Evolutionary conservation across 2,329 filamentous ascomycete genomes (phyloP).

Genomic region (Colletotrichum spinosum): DNA sequence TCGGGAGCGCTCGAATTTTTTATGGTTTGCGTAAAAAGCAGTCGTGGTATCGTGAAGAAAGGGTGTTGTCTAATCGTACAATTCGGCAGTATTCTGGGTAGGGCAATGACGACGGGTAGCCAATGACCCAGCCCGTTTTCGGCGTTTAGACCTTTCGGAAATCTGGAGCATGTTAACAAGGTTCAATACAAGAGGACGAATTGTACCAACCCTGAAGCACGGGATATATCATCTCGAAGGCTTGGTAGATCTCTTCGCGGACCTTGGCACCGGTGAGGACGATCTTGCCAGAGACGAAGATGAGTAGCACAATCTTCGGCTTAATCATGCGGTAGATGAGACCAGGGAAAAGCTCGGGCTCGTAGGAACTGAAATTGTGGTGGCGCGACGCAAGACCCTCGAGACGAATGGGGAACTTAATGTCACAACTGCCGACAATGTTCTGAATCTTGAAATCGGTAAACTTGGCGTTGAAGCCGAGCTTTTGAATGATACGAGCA

Average conservation of each 20-base stretch:
- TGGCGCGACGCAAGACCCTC: slow-evolving; percentile 96
- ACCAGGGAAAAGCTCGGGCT: slow-evolving; percentile 98
- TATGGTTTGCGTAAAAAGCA: slow-evolving; percentile 43
- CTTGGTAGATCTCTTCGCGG: slow-evolving; percentile 96
- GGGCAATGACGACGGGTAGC: slow-evolving; percentile 29
- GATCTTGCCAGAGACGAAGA: slow-evolving; percentile 98
- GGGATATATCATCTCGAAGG: slow-evolving; percentile 97
- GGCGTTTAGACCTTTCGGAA: slow-evolving; percentile 66
- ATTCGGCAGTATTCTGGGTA: slow-evolving; percentile 40
- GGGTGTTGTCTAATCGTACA: slow-evolving; percentile 56
- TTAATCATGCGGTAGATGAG: slow-evolving; percentile 99
- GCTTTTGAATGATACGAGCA: slow-evolving; percentile 98
- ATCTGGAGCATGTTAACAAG: slow-evolving; percentile 49
- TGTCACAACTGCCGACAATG: slow-evolving; percentile 98
- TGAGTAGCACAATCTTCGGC: slow-evolving; percentile 97
- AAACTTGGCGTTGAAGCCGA: slow-evolving; percentile 99
- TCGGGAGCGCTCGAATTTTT: slow-evolving; percentile 26
- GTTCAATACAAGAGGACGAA: neutral
- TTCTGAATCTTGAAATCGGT: slow-evolving; percentile 99
- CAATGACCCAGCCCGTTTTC: slow-evolving; percentile 21
- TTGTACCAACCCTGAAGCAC: slow-evolving; percentile 81
- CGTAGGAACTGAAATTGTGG: slow-evolving; percentile 99
- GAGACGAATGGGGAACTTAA: slow-evolving; percentile 98
- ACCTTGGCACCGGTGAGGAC: slow-evolving; percentile 98
- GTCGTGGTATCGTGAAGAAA: slow-evolving; percentile 60